Conservation (phyloP, 2,329 filamentous ascomycete genomes). For the Nannizziopsis barbatae region DNA sequence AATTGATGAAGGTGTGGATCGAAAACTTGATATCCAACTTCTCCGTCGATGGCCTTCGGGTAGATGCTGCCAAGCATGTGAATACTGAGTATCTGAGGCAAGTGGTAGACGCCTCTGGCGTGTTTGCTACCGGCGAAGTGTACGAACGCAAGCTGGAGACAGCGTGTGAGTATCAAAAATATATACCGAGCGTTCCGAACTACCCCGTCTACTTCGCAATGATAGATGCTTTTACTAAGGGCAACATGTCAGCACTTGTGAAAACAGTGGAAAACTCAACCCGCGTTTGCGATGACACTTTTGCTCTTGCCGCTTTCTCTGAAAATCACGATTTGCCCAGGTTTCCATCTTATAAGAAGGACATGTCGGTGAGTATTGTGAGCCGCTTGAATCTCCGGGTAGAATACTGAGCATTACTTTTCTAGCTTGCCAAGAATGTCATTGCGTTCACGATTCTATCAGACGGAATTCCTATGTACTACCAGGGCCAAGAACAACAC, state of each 20-base stretch:
- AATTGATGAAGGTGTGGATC: conserved; percentile 50
- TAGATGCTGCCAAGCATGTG: conserved; percentile 42
- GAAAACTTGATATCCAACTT: conserved; percentile 48
- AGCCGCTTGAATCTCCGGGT: neutral
- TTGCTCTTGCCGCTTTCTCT: conserved; percentile 42
- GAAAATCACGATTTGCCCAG: conserved; percentile 52
- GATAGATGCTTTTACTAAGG: conserved; percentile 13
- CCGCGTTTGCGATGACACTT: conserved; percentile 32
- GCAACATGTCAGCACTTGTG: conserved; percentile 25
- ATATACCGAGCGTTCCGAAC: conserved; percentile 38
- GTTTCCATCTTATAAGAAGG: conserved; percentile 43
- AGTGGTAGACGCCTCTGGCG: conserved; percentile 30
- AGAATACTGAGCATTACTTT: neutral
- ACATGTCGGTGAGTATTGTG: conserved; percentile 36
- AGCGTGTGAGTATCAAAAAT: conserved; percentile 35
- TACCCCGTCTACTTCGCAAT: conserved; percentile 28
- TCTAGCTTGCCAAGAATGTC: conserved; percentile 43
- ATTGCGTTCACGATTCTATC: conserved; percentile 50
- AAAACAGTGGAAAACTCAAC: conserved; percentile 24
- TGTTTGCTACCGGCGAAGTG: conserved; percentile 41
- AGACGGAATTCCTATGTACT: conserved; percentile 53
- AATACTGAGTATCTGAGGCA: conserved; percentile 32
- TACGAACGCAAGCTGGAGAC: conserved; percentile 28
- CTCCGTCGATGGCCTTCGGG: conserved; percentile 43
- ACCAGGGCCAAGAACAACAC: conserved; percentile 55